phyloP scores from a whole-genome alignment of 805 yeast genomes.

The Ogataea pini region DNA sequence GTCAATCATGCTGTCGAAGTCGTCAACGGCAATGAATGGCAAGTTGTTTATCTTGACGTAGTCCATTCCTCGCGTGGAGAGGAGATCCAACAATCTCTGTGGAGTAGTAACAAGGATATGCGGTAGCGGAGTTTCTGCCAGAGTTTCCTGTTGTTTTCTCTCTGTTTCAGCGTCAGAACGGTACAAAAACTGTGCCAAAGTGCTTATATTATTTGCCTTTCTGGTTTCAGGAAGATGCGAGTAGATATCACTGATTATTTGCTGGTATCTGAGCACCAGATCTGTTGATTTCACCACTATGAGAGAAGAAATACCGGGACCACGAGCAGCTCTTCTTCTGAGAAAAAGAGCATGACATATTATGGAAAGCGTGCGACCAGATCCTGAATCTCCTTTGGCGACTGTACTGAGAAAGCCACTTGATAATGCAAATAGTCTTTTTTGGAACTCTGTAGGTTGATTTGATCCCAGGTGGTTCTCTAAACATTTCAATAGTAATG shows the following conservation, averaged over 20 bases:
- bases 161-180: constrained; percentile 30
- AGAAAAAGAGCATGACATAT: constrained; percentile 30
- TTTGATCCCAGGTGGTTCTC: constrained; percentile 16
- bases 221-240: constrained; percentile 5
- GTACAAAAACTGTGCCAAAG: constrained; percentile 34
- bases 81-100: constrained; percentile 36
- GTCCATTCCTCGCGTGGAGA: constrained; percentile 36
- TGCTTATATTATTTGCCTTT: background rate
- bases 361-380: constrained; percentile 33
- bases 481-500: constrained; percentile 19
- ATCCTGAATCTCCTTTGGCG: constrained; percentile 34
- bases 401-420: constrained; percentile 31
- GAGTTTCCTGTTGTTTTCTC: constrained; percentile 24
- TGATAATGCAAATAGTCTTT: constrained; percentile 29
- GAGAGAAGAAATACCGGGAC: constrained; percentile 32
- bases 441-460: constrained; percentile 34
- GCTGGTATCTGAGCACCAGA: constrained; percentile 28
- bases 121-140: constrained; percentile 29
- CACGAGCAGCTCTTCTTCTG: constrained; percentile 26
- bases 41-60: constrained; percentile 31
- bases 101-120: constrained; percentile 38
- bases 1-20: constrained; percentile 35
- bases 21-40: constrained; percentile 35
- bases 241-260: constrained; percentile 16
- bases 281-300: constrained; percentile 34